phyloP scores from a whole-genome alignment of 129 eudicot species.

The Daucus carota region DH1_v3.0 NC_030387.2:21667001-21667500 shows the following conservation, averaged over 20 bases:
- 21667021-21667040: slow-evolving; percentile 41
- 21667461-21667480: slow-evolving; percentile 52
- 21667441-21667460: slow-evolving; percentile 1
- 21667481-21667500: slow-evolving; percentile 77
- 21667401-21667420: slow-evolving; percentile 70
- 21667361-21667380: slow-evolving; percentile 51
- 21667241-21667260: slow-evolving; percentile 35
- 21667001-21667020: no score
- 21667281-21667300: slow-evolving; percentile 72
- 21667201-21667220: slow-evolving; percentile 52
- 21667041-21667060: slow-evolving; percentile 55
- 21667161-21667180: slow-evolving; percentile 64
- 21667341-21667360: slow-evolving; percentile 58
- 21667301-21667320: slow-evolving; percentile 66
- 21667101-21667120: slow-evolving; percentile 77
- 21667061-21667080: slow-evolving; percentile 53
- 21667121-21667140: slow-evolving; percentile 52
- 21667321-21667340: slow-evolving; percentile 34
- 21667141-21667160: slow-evolving; percentile 53
- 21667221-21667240: slow-evolving; percentile 29
- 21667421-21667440: slow-evolving; percentile 62
- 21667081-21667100: slow-evolving; percentile 84
- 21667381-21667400: slow-evolving; percentile 74
- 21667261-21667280: slow-evolving; percentile 55
- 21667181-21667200: slow-evolving; percentile 74